Conservation (phyloP, 1,139 yeast genomes). For the Suhomyces atakaporum region DNA sequence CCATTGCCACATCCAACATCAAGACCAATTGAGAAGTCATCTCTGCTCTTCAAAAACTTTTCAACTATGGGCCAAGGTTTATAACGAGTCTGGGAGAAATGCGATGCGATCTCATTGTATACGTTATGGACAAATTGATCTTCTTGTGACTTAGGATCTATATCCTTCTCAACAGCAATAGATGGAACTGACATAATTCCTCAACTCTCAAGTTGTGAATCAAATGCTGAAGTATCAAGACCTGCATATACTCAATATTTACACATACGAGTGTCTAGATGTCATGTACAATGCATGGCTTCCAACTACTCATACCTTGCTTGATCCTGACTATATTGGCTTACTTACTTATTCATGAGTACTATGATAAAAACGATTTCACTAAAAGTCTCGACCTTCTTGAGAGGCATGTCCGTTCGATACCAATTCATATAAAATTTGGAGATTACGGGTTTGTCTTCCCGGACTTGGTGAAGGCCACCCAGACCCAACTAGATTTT, state of each 20-base stretch:
- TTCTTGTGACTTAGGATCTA: slow-evolving; percentile 62
- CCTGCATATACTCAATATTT: slow-evolving; percentile 2
- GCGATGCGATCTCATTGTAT: slow-evolving; percentile 87
- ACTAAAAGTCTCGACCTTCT: background rate
- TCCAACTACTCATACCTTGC: too few relatives aligned
- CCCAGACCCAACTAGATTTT: slow-evolving; percentile 41
- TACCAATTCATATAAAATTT: slow-evolving; percentile 34
- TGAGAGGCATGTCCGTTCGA: slow-evolving; percentile 12
- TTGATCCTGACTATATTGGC: too few relatives aligned
- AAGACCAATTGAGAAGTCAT: slow-evolving; percentile 45
- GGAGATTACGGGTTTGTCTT: slow-evolving; percentile 43
- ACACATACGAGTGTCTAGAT: too few relatives aligned
- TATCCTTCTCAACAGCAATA: slow-evolving; percentile 27
- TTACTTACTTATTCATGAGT: too few relatives aligned
- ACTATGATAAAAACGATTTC: background rate
- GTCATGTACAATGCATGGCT: too few relatives aligned
- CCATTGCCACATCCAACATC: slow-evolving; percentile 98
- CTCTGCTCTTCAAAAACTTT: slow-evolving; percentile 50
- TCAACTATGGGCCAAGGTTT: slow-evolving; percentile 98
- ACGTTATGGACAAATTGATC: slow-evolving; percentile 82
- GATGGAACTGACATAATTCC: slow-evolving; percentile 32
- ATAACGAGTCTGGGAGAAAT: slow-evolving; percentile 89
- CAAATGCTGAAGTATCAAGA: background rate
- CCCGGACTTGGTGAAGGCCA: slow-evolving; percentile 50
- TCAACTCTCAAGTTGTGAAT: background rate